Percentiles rank a stretch among this genome's conserved stretches.
These are phyloP conservation scores for Pichia sp. DNA, from an alignment of 1,139 yeast genomes.

Conservation along the genomic window DNA sequence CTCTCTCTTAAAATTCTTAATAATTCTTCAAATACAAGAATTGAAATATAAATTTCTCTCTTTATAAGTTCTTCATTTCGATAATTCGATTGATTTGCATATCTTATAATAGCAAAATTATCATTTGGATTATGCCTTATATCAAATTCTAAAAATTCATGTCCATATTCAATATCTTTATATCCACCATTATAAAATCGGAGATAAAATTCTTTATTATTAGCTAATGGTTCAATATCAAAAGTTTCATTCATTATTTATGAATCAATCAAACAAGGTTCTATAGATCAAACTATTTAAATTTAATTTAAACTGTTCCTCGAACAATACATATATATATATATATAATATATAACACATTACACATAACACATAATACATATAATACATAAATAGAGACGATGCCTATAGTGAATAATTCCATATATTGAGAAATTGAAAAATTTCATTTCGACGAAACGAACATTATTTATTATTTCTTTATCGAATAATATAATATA, in stretches of 20 bases:
- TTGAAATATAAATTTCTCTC: constrained; percentile 35
- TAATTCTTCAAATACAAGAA: constrained; percentile 32
- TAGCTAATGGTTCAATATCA: constrained; percentile 3
- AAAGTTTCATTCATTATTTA: constrained; percentile 1
- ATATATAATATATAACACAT: too few species aligned
- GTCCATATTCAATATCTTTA: constrained; percentile 32
- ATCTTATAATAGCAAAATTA: constrained; percentile 32
- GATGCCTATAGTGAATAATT: too few species aligned
- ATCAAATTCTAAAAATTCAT: constrained; percentile 42
- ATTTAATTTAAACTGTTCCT: too few species aligned
- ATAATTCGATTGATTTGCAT: constrained; percentile 43
- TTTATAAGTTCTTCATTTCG: constrained; percentile 38
- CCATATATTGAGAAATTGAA: too few species aligned
- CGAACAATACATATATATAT: too few species aligned
- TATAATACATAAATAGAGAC: too few species aligned
- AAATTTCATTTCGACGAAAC: too few species aligned
- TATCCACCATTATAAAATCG: constrained; percentile 36
- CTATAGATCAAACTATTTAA: too few species aligned
- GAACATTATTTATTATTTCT: too few species aligned
- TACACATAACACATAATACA: too few species aligned
- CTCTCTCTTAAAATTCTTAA: constrained; percentile 33
- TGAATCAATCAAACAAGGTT: too few species aligned
- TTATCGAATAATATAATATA: too few species aligned
- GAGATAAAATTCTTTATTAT: constrained; percentile 27
- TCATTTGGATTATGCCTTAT: constrained; percentile 31